These are phyloP conservation scores for Lactarius indigo DNA, from an alignment of 768 basidiomycete species.

Conservation along the genomic window DNA sequence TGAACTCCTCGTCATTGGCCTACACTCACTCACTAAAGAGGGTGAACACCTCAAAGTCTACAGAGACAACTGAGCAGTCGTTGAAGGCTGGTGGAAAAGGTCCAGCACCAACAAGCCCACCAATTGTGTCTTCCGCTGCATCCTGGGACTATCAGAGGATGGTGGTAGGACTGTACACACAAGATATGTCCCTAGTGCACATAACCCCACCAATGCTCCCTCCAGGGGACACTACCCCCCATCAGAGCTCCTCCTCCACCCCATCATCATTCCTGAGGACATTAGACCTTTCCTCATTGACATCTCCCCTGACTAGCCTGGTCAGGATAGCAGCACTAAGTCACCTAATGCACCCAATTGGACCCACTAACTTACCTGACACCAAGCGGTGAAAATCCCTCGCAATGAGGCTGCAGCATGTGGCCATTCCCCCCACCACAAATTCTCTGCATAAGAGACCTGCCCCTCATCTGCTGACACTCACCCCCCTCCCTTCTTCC, in stretches of 20 bases:
- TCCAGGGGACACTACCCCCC: constrained; percentile 35
- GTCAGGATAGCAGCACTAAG: too few species aligned
- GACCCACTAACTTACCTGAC: too few species aligned
- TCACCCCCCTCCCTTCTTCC: neutral
- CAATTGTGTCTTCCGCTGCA: neutral
- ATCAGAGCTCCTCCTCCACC: constrained; percentile 31
- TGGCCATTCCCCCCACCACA: too few species aligned
- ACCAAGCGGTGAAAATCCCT: neutral
- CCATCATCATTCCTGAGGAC: constrained; percentile 30
- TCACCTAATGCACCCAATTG: too few species aligned
- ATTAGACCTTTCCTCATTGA: too few species aligned
- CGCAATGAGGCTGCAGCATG: too few species aligned
- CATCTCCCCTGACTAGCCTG: too few species aligned
- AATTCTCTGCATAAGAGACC: neutral
- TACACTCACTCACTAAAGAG: too few species aligned
- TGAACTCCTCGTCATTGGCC: constrained; percentile 27
- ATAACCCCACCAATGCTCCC: constrained; percentile 39
- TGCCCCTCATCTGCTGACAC: neutral
- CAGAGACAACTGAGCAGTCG: neutral
- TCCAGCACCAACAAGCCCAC: constrained; percentile 25
- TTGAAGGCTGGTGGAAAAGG: neutral
- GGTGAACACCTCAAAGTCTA: constrained; percentile 30
- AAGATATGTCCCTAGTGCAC: constrained; percentile 34
- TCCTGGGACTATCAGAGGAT: constrained; percentile 1
- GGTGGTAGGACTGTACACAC: constrained; percentile 33